Evolutionary conservation across 129 eudicot genomes (phyloP).

Genomic region (Dittrichia graveolens): DNA sequence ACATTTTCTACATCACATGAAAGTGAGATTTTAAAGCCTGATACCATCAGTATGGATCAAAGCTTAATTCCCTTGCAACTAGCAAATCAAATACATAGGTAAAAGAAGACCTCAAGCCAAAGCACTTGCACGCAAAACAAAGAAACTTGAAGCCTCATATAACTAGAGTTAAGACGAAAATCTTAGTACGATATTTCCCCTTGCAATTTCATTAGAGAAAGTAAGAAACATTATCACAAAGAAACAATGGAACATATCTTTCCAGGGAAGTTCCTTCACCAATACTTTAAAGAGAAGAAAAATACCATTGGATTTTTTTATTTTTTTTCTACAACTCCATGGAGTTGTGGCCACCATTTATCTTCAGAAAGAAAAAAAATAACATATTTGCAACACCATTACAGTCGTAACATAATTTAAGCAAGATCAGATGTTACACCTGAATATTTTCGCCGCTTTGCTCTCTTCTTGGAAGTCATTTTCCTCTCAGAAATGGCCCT

Average conservation of each 20-base stretch:
- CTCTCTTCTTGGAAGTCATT: conserved; percentile 60
- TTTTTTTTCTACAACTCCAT: background rate
- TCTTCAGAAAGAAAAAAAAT: background rate
- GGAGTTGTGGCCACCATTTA: background rate
- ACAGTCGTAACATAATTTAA: conserved; percentile 6
- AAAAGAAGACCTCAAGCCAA: conserved; percentile 10
- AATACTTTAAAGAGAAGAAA: background rate
- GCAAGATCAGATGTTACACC: conserved; percentile 45
- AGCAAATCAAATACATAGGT: conserved; percentile 7
- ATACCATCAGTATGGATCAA: background rate
- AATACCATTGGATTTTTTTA: background rate
- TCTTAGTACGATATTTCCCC: background rate
- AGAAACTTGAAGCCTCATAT: background rate
- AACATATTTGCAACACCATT: conserved; percentile 5
- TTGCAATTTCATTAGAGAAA: too few relatives aligned
- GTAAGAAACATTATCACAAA: too few relatives aligned
- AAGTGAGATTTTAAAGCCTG: background rate
- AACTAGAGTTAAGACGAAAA: background rate
- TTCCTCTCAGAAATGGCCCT: conserved; percentile 57
- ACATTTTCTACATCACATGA: background rate
- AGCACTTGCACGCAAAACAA: background rate
- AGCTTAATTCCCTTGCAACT: background rate
- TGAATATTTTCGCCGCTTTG: conserved; percentile 63
- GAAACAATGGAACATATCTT: background rate
- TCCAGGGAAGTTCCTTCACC: background rate